Conservation (phyloP, 2,329 filamentous ascomycete species). For the Fusarium hostae region DNA sequence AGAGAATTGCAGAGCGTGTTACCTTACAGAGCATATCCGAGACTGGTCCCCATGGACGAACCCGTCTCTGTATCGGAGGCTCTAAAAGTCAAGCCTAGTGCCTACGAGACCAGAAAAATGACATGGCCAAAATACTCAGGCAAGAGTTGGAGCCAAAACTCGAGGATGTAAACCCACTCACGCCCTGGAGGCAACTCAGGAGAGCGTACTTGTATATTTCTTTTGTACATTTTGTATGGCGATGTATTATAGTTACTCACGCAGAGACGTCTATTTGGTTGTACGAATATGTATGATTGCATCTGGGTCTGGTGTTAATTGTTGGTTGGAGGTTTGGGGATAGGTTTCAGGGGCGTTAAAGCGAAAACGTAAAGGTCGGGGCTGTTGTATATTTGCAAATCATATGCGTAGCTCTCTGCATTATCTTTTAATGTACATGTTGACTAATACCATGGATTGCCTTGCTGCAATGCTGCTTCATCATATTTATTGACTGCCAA, state of each 20-base stretch:
- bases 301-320: constrained; percentile 30
- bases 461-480: background rate
- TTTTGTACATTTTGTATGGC: constrained; percentile 6
- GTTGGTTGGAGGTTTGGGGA: background rate
- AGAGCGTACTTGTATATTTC: constrained; percentile 13
- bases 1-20: constrained; percentile 46
- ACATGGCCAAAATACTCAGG: constrained; percentile 38
- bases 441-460: background rate
- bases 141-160: constrained; percentile 42
- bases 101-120: constrained; percentile 40
- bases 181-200: background rate
- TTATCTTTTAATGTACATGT: background rate
- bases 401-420: background rate
- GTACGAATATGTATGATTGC: constrained; percentile 31
- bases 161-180: constrained; percentile 37
- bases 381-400: background rate
- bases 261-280: constrained; percentile 2
- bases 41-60: constrained; percentile 50
- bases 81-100: constrained; percentile 38
- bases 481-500: background rate
- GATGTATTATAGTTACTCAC: constrained; percentile 17
- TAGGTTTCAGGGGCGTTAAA: constrained; percentile 17
- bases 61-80: constrained; percentile 52
- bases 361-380: background rate
- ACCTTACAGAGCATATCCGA: constrained; percentile 52